phyloP scores from a whole-genome alignment of 805 yeast species.

The Suhomyces sp. region DNA sequence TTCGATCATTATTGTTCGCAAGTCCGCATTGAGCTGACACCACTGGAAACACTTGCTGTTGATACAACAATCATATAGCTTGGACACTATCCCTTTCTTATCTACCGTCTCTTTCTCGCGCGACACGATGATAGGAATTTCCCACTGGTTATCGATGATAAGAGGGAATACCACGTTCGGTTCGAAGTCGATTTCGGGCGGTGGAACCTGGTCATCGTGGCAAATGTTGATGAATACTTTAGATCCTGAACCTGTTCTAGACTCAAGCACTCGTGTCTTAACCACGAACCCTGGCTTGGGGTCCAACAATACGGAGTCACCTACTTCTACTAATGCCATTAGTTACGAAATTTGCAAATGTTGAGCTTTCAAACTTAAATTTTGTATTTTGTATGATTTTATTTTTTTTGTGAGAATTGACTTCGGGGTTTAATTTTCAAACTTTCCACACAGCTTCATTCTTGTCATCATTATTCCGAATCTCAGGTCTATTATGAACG shows the following conservation, averaged over 20 bases:
- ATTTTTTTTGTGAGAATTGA: neutral
- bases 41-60: slow-evolving; percentile 61
- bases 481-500: slow-evolving; percentile 25
- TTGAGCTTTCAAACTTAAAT: neutral
- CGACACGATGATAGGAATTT: slow-evolving; percentile 75
- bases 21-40: slow-evolving; percentile 55
- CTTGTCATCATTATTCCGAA: neutral
- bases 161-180: slow-evolving; percentile 59
- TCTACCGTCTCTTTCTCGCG: slow-evolving; percentile 55
- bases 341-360: neutral
- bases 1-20: slow-evolving; percentile 66
- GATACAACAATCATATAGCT: slow-evolving; percentile 78
- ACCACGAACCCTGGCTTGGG: slow-evolving; percentile 76
- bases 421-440: neutral
- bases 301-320: slow-evolving; percentile 20
- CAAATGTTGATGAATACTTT: slow-evolving; percentile 82
- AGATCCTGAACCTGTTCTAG: slow-evolving; percentile 31
- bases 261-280: slow-evolving; percentile 53
- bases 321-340: slow-evolving; percentile 11
- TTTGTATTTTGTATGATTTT: neutral
- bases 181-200: slow-evolving; percentile 52
- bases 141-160: slow-evolving; percentile 75
- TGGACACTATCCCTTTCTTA: slow-evolving; percentile 63
- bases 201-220: slow-evolving; percentile 61
- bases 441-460: neutral